These are phyloP conservation scores for Suillus paluster DNA, from an alignment of 768 basidiomycete genomes.

Conservation along the genomic window DNA sequence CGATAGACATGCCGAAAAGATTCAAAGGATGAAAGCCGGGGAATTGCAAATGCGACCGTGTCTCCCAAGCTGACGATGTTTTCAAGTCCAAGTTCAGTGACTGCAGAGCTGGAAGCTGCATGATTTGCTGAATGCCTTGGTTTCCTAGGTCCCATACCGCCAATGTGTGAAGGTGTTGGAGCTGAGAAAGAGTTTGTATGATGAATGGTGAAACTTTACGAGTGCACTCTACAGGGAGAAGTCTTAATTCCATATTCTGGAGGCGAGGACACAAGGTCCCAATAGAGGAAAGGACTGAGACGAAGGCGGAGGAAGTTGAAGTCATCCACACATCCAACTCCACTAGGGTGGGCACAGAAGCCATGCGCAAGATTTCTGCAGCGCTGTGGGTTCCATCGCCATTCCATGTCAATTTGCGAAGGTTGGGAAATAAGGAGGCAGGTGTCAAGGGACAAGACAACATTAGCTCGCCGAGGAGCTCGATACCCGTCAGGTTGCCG, in stretches of 20 bases:
- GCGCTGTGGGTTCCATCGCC: conserved; percentile 22
- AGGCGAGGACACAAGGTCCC: no score
- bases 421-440: conserved; percentile 25
- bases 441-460: conserved; percentile 19
- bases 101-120: not conserved
- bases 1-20: not conserved
- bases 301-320: not conserved
- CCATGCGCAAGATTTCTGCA: conserved; percentile 24
- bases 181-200: not conserved
- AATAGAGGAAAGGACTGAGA: not conserved
- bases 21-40: not conserved
- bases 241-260: not conserved
- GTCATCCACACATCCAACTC: not conserved
- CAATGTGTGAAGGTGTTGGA: not conserved
- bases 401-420: conserved; percentile 24
- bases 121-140: not conserved
- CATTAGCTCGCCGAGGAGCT: conserved; percentile 2
- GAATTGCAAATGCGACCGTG: not conserved
- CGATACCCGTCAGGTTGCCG: not conserved
- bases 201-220: not conserved
- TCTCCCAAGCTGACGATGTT: not conserved
- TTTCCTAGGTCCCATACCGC: not conserved
- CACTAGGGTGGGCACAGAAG: conserved; percentile 25
- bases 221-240: not conserved
- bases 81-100: not conserved